These are phyloP conservation scores for Amanita rimosa DNA, from an alignment of 768 basidiomycete species.

Conservation along the genomic window DNA sequence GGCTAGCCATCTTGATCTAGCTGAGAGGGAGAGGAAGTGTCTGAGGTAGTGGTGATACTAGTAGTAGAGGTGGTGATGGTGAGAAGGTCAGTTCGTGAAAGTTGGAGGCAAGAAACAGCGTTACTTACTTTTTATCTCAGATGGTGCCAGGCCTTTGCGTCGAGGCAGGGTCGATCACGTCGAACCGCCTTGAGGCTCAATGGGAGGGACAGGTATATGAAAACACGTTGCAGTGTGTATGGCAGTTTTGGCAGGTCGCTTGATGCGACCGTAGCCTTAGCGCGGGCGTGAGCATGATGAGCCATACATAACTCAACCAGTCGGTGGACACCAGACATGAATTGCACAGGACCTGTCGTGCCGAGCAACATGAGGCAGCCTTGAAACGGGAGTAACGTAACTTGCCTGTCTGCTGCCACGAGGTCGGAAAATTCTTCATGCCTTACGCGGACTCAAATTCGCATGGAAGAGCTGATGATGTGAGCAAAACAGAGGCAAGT, in stretches of 20 bases:
- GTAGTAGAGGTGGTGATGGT: not conserved
- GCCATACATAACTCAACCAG: not conserved
- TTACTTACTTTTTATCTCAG: constrained; percentile 23
- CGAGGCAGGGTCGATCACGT: constrained; percentile 20
- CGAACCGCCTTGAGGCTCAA: not conserved
- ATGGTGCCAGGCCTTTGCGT: constrained; percentile 30
- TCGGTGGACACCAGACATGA: not conserved
- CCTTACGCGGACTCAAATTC: not conserved
- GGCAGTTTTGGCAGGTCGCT: not conserved
- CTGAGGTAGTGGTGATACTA: not conserved
- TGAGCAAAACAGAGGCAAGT: too few species aligned
- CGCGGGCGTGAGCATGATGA: not conserved
- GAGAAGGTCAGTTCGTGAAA: not conserved
- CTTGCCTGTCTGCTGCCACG: constrained; percentile 1
- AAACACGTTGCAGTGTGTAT: not conserved
- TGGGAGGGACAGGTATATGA: not conserved
- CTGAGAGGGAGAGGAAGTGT: constrained; percentile 1
- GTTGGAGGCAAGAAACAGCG: not conserved
- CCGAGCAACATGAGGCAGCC: not conserved
- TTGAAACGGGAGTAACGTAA: not conserved
- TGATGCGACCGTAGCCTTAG: not conserved
- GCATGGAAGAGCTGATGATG: not conserved
- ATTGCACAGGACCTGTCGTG: not conserved
- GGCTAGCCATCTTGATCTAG: constrained; percentile 12
- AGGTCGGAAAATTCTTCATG: not conserved